These are phyloP conservation scores for Corymbia maculata DNA, from an alignment of 345 rosid genomes.

Conservation along the genomic window DNA sequence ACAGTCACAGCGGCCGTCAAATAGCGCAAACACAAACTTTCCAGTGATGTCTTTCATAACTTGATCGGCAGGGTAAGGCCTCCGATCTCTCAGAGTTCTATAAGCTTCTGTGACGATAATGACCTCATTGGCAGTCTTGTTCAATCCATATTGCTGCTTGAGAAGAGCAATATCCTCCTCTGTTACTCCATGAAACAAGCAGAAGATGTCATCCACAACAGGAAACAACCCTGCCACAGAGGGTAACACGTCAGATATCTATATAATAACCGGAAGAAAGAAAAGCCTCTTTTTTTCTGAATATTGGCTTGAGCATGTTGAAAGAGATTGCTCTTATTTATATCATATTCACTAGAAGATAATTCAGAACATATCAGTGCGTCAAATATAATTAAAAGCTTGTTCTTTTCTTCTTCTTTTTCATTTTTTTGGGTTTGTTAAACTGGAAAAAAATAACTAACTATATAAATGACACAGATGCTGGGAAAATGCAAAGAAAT, in stretches of 20 bases:
- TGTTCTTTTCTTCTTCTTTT: background rate
- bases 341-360: background rate
- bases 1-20: constrained; percentile 57
- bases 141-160: constrained; percentile 93
- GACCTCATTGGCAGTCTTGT: constrained; percentile 78
- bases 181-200: constrained; percentile 82
- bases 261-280: too few species aligned
- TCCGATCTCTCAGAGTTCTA: constrained; percentile 80
- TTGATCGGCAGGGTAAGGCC: constrained; percentile 90
- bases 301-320: too few species aligned
- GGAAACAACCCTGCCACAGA: constrained; percentile 51
- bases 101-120: constrained; percentile 82
- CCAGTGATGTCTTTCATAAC: constrained; percentile 82
- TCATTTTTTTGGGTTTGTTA: background rate
- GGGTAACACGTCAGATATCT: background rate
- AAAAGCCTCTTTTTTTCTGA: too few species aligned
- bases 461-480: background rate
- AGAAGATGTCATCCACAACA: constrained; percentile 87
- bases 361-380: background rate
- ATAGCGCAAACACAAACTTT: constrained; percentile 64
- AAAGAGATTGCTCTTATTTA: too few species aligned
- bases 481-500: too few species aligned
- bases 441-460: background rate
- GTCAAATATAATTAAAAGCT: background rate
- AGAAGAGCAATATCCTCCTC: constrained; percentile 68